Base-by-base conservation (phyloP, 192 early-diverging fungal species). In the Pilaira anomala region DNA sequence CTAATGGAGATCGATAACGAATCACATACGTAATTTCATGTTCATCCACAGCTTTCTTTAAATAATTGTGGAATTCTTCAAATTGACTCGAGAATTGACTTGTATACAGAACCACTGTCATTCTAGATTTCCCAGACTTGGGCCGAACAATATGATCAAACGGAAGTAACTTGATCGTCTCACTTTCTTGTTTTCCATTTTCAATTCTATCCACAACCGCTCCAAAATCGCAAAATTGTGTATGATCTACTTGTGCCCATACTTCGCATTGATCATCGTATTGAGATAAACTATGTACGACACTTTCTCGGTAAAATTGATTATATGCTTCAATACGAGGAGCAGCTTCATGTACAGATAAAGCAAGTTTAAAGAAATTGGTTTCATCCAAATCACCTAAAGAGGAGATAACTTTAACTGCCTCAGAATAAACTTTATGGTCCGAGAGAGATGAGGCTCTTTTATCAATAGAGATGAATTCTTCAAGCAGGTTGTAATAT, bases 281-380 rank as follows among this genome's bases (percentile, higher is more conserved):
- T 16, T 64, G 70, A 16, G 69, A 30, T 29, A 85, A 65, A 13
- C 64, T 67, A 0, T 86, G 85, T 1, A 88, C 74, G n/a, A 93
- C 85, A 4, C 78, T 82, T 1, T 84, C 61, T n/a, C 78, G 66
- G 77, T 96, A 97, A 25, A 86, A 82, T 51, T 92, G 91, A 71
- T 95, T 88, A 60, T 88, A 84, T 0, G 94, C 85, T 65, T 91
- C 80, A 24, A 97, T 85, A n/a, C 78, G 80, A 0, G 96, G 93
- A 14, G 94, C 91, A 25, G 80, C 63, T 1, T 74, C 75, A 41
- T 88, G 90, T 22, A 89, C 66, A 3, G 93, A 71, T 12, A 97
- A 77, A 16, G 87, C 76, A 18, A 91, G 78, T 58, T 86, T 80
- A 9, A 91, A 63, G n/a, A 91, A 74, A 30, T 90, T 72, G 36